Conservation (phyloP, 345 rosid genomes). For the Fremontodendron californicum region DNA sequence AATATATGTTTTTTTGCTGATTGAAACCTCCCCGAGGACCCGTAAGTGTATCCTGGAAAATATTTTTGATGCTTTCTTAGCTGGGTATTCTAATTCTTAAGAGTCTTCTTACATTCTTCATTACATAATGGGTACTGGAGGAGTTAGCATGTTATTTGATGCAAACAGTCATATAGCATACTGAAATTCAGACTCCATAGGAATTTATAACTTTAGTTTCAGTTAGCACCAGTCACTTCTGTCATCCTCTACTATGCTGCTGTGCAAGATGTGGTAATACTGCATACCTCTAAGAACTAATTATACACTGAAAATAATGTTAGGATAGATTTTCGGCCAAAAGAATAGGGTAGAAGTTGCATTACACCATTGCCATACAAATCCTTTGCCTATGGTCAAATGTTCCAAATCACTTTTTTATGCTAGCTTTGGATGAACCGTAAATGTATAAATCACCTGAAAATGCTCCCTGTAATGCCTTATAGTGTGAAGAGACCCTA, state of each 20-base stretch:
- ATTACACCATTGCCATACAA: not conserved
- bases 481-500: not conserved
- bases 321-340: not conserved
- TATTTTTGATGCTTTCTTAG: not conserved
- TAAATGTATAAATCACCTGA: not conserved
- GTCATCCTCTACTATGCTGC: not conserved
- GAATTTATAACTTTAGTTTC: not conserved
- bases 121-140: not conserved
- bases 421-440: not conserved
- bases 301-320: not conserved
- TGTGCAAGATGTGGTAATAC: not conserved
- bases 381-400: not conserved
- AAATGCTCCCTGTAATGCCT: slow-evolving; percentile 1
- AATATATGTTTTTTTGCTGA: not conserved
- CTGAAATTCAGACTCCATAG: not conserved
- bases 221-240: not conserved
- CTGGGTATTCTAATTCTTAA: not conserved
- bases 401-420: not conserved
- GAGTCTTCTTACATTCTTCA: not conserved
- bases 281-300: not conserved
- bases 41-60: not conserved
- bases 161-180: not conserved
- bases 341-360: not conserved
- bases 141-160: not conserved
- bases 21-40: not conserved